Evolutionary conservation across 2,329 filamentous ascomycete species (phyloP).

Genomic region (Aspergillus sp.): DNA sequence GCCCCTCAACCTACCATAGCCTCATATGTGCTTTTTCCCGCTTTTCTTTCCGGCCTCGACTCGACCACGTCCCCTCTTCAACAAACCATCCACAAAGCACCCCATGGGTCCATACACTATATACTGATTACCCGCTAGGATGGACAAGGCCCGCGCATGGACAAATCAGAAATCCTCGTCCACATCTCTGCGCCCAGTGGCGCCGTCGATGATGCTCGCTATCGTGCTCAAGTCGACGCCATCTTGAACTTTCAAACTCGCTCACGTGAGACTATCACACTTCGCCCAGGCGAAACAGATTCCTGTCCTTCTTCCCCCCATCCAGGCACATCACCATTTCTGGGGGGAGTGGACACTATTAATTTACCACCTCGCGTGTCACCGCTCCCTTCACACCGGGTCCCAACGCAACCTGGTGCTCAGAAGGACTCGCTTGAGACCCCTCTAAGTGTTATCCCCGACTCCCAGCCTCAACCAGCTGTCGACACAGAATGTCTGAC

Average conservation of each 20-base stretch:
- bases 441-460: constrained; percentile 40
- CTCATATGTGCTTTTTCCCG: too few species aligned
- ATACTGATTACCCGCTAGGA: constrained; percentile 1
- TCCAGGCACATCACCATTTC: neutral
- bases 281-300: neutral
- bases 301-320: neutral
- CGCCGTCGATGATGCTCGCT: constrained; percentile 37
- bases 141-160: constrained; percentile 18
- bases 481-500: neutral
- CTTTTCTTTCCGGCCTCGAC: neutral
- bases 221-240: constrained; percentile 39
- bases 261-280: constrained; percentile 25
- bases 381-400: neutral
- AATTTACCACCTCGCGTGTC: neutral
- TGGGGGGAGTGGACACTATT: neutral
- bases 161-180: constrained; percentile 39
- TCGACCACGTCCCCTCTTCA: neutral
- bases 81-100: neutral
- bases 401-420: neutral
- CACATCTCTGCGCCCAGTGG: constrained; percentile 43
- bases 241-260: constrained; percentile 35
- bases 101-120: neutral
- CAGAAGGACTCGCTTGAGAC: constrained; percentile 30
- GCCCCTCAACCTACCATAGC: neutral
- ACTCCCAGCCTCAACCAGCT: constrained; percentile 35